Conservation (phyloP, 495 filamentous ascomycete species). For the Penicillium diatomitis region DNA sequence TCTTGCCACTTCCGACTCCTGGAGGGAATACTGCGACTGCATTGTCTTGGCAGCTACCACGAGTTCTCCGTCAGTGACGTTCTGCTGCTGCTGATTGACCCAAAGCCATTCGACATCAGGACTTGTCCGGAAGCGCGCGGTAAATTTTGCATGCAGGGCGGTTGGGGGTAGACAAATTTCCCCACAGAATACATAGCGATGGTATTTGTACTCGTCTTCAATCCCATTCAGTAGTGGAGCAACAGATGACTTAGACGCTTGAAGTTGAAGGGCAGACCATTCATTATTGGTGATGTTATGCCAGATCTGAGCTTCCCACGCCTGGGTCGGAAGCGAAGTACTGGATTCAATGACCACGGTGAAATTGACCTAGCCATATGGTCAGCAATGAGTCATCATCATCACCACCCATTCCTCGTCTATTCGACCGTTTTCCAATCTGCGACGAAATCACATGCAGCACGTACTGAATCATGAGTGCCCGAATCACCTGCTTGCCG, state of each 20-base stretch:
- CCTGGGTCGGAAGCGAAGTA: slow-evolving; percentile 40
- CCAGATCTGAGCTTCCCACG: slow-evolving; percentile 73
- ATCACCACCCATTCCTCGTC: no score
- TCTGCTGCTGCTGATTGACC: slow-evolving; percentile 53
- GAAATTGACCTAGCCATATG: slow-evolving; percentile 40
- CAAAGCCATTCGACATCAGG: slow-evolving; percentile 59
- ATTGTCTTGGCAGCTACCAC: slow-evolving; percentile 20
- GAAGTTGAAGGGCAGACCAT: slow-evolving; percentile 29
- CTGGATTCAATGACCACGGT: slow-evolving; percentile 65
- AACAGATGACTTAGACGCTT: slow-evolving; percentile 14
- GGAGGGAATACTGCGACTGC: no score
- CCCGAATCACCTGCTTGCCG: slow-evolving; percentile 15
- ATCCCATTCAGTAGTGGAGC: slow-evolving; percentile 26
- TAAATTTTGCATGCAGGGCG: slow-evolving; percentile 49
- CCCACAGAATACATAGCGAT: slow-evolving; percentile 32
- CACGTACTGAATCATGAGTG: slow-evolving; percentile 23
- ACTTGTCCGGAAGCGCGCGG: slow-evolving; percentile 58
- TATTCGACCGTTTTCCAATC: neutral
- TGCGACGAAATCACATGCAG: neutral
- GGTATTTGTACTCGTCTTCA: slow-evolving; percentile 10
- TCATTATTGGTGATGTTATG: slow-evolving; percentile 45
- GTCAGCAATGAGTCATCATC: neutral
- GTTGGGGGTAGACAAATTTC: slow-evolving; percentile 24
- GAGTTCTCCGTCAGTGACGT: slow-evolving; percentile 51
- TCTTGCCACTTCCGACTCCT: slow-evolving; percentile 3